Evolutionary conservation across 2,329 filamentous ascomycete genomes (phyloP).

Genomic region (Beauveria pseudobassiana): DNA sequence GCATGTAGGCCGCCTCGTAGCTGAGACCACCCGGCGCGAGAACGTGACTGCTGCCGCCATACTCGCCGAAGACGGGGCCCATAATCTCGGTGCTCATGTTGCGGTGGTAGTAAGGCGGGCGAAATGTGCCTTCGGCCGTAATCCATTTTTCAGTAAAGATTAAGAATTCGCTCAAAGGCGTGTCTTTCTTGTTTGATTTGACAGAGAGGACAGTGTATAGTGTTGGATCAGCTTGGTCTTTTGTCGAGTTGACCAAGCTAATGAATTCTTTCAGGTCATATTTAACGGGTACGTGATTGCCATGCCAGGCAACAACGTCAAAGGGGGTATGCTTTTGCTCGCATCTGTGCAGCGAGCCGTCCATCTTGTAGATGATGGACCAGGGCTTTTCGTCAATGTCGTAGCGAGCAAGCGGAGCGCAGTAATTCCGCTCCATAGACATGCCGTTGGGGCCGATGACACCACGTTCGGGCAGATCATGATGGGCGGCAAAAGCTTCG

Average conservation of each 20-base stretch:
- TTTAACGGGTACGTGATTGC: constrained; percentile 56
- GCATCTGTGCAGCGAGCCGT: constrained; percentile 51
- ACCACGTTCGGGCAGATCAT: constrained; percentile 58
- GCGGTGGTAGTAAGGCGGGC: constrained; percentile 59
- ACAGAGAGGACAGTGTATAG: constrained; percentile 61
- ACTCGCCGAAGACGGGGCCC: constrained; percentile 38
- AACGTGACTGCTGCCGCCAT: constrained; percentile 22
- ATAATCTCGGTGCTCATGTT: constrained; percentile 52
- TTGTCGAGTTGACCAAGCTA: constrained; percentile 49
- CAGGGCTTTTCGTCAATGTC: constrained; percentile 48
- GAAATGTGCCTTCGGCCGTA: constrained; percentile 53
- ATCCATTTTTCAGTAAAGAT: constrained; percentile 62
- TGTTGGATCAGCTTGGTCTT: constrained; percentile 59
- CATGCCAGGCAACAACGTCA: constrained; percentile 66
- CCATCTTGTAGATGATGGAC: constrained; percentile 54
- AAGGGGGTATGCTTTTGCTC: constrained; percentile 60
- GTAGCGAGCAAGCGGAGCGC: constrained; percentile 52
- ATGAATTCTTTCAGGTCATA: constrained; percentile 51
- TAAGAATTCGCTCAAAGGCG: constrained; percentile 54
- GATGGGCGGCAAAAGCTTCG: constrained; percentile 59
- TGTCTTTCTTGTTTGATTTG: constrained; percentile 45
- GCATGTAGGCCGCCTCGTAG: constrained; percentile 28
- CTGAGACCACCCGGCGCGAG: constrained; percentile 24
- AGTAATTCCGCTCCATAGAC: constrained; percentile 59
- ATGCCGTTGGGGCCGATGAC: constrained; percentile 59